Evolutionary conservation across 2,329 filamentous ascomycete genomes (phyloP), one percentile per base, ranked within the genome.

Genomic region (Alternaria sp.): DNA sequence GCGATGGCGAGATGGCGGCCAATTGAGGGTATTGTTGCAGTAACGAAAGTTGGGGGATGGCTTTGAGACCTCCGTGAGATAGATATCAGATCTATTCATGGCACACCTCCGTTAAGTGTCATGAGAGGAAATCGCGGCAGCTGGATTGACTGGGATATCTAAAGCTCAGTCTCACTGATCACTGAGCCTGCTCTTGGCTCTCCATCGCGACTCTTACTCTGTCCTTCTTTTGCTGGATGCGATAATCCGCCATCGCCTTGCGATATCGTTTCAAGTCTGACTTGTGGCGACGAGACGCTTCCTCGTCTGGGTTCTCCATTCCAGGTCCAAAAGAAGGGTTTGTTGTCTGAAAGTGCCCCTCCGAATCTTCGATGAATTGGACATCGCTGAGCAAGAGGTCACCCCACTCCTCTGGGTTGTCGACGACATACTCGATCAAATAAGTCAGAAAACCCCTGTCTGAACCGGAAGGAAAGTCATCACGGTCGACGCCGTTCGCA

Each of bases 61-160:
- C 33, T 37, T 37, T 3, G 8, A 37, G 8, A 37, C 33, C 33
- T n/a, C 33, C 8, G 33, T n/a, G 15, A n/a, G 33, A 37, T 0
- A 37, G 33, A 0, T 37, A 0, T 37, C 4, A 2, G 33, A 3
- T 37, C 33, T n/a, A 37, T n/a, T 1, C 4, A 37, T 37, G 1
- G 7, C 8, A 37, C 15, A 10, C 2, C 9, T 9, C 0, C 15
- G 7, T 37, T 3, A n/a, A n/a, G 7, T n/a, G 7, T n/a, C 4
- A n/a, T n/a, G 15, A 37, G 15, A n/a, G 4, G 7, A n/a, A 0
- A n/a, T 5, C 0, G 33, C 7, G 15, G 33, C n/a, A n/a, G 15
- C 33, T n/a, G 4, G 4, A n/a, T 9, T 37, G 33, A 3, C 33
- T 9, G 15, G 8, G 15, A 45, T 23, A 20, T 21, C 43, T 45